These are phyloP conservation scores for Scenedesmus sp. DNA, from an alignment of 163 green algal genomes.

Conservation along the genomic window DNA sequence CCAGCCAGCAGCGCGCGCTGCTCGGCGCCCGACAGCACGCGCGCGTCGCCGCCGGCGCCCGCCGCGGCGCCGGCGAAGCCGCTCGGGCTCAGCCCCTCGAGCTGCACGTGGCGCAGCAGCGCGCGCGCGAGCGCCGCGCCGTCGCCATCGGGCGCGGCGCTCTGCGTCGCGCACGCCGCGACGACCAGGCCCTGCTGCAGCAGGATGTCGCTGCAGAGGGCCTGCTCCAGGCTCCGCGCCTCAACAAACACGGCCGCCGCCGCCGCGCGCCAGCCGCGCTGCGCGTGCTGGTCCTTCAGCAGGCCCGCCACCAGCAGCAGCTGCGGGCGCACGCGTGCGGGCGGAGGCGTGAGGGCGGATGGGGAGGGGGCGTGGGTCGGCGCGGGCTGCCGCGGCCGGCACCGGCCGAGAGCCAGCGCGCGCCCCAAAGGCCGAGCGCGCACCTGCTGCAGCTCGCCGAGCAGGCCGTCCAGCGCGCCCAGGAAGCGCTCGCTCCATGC, in stretches of 20 bases:
- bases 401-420: too few relatives aligned
- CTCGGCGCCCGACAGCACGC: slow-evolving; percentile 2
- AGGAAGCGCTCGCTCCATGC: neutral
- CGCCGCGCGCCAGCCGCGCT: neutral
- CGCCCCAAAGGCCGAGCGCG: too few relatives aligned
- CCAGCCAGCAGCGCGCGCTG: slow-evolving; percentile 4
- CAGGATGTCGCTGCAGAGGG: slow-evolving; percentile 27
- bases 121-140: neutral
- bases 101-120: slow-evolving; percentile 33
- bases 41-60: neutral
- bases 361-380: too few relatives aligned
- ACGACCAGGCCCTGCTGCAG: slow-evolving; percentile 33
- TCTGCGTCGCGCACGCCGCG: slow-evolving; percentile 1
- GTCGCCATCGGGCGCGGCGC: too few relatives aligned
- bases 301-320: slow-evolving; percentile 11
- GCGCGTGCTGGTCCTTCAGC: slow-evolving; percentile 22
- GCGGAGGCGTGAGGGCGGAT: too few relatives aligned
- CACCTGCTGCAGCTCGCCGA: slow-evolving; percentile 26
- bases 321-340: too few relatives aligned
- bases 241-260: slow-evolving; percentile 33
- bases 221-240: slow-evolving; percentile 13
- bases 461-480: neutral
- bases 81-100: slow-evolving; percentile 21
- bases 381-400: too few relatives aligned
- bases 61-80: slow-evolving; percentile 13